phyloP scores from a whole-genome alignment of 2,329 filamentous ascomycete genomes.

The Alternaria consortialis region DNA sequence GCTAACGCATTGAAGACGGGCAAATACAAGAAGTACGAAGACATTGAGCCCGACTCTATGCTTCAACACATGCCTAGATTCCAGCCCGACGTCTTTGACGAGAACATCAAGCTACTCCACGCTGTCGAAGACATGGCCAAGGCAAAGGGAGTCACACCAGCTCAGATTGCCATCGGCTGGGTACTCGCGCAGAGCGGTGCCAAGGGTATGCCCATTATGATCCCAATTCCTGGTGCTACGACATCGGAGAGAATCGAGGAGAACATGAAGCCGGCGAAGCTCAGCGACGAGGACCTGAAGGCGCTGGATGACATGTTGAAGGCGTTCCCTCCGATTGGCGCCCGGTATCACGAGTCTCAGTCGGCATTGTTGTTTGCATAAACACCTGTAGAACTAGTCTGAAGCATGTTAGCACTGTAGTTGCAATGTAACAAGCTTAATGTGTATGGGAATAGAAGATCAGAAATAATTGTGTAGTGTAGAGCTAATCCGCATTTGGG shows the following conservation, averaged over 20 bases:
- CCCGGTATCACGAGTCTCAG: conserved; percentile 46
- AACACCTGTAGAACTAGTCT: background rate
- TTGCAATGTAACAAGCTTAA: conserved; percentile 7
- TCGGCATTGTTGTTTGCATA: conserved; percentile 23
- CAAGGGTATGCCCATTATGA: conserved; percentile 65
- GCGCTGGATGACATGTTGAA: conserved; percentile 63
- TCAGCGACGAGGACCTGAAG: conserved; percentile 59
- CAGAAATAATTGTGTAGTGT: conserved; percentile 57
- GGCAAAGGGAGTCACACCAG: conserved; percentile 66
- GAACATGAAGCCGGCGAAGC: conserved; percentile 66
- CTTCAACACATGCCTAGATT: conserved; percentile 65
- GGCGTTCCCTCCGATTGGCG: conserved; percentile 55
- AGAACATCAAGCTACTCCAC: conserved; percentile 70
- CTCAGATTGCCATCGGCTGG: conserved; percentile 75
- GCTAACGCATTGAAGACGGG: conserved; percentile 48
- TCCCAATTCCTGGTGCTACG: conserved; percentile 73
- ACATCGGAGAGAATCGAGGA: conserved; percentile 66
- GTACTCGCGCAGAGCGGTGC: conserved; percentile 60
- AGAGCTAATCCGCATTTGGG: conserved; percentile 56
- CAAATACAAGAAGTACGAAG: conserved; percentile 59
- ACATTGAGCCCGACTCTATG: conserved; percentile 67
- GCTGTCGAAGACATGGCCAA: conserved; percentile 67
- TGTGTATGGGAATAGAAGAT: conserved; percentile 45
- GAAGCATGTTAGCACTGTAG: conserved; percentile 22
- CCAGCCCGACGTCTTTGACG: conserved; percentile 68